phyloP scores from a whole-genome alignment of 768 basidiomycete species.

The Mrakia frigida region DNA sequence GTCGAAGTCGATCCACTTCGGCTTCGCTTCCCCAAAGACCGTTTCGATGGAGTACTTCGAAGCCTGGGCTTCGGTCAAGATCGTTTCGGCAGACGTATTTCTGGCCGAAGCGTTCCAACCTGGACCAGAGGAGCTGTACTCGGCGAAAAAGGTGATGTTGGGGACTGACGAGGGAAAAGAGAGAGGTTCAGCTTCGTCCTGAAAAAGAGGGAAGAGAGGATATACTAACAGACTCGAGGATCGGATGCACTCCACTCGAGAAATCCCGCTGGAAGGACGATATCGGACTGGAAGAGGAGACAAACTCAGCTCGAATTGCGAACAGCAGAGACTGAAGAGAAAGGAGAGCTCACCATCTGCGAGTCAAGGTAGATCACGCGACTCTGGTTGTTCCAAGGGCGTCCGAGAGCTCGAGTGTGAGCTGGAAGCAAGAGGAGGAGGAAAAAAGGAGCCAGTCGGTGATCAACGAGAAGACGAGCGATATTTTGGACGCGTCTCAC shows the following conservation, averaged over 20 bases:
- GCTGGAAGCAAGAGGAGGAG: slow-evolving; percentile 53
- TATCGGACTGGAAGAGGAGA: slow-evolving; percentile 22
- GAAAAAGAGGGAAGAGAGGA: background rate
- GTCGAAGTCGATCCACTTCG: slow-evolving; percentile 56
- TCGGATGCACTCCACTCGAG: slow-evolving; percentile 7
- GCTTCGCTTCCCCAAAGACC: slow-evolving; percentile 52
- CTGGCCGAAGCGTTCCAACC: slow-evolving; percentile 55
- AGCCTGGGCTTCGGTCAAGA: slow-evolving; percentile 49
- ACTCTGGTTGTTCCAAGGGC: slow-evolving; percentile 62
- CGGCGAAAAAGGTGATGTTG: slow-evolving; percentile 58
- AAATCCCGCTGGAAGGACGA: slow-evolving; percentile 35
- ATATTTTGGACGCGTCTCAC: slow-evolving; percentile 43
- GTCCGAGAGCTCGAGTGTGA: slow-evolving; percentile 57
- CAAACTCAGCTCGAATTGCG: slow-evolving; percentile 40
- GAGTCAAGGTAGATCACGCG: slow-evolving; percentile 55
- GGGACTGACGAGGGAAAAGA: slow-evolving; percentile 42
- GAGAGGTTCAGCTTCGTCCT: background rate
- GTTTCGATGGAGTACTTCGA: slow-evolving; percentile 49
- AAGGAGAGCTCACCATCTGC: slow-evolving; percentile 51
- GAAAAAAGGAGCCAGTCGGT: slow-evolving; percentile 51
- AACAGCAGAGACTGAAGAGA: no score
- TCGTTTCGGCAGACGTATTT: slow-evolving; percentile 51
- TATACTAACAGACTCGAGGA: background rate
- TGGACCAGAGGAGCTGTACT: slow-evolving; percentile 53
- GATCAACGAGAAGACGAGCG: background rate